phyloP scores from a whole-genome alignment of 768 basidiomycete species.

The Auricularia sp. region DNA sequence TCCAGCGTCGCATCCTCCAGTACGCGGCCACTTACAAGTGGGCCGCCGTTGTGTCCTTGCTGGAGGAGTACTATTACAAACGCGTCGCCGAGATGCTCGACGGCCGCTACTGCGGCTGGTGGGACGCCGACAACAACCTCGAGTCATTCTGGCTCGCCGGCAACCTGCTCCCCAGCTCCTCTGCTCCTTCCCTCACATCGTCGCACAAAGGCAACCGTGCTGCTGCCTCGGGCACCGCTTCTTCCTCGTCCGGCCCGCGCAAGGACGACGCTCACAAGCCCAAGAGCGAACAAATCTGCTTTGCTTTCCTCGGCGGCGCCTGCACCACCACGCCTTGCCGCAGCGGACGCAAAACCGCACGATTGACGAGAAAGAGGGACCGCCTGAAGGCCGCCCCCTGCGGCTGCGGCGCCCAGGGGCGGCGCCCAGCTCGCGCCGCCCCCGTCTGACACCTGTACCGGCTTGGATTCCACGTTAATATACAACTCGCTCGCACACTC shows the following conservation, averaged over 20 bases:
- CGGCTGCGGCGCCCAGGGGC: background rate
- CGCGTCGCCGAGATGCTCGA: constrained; percentile 4
- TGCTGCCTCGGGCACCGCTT: background rate
- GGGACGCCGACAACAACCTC: background rate
- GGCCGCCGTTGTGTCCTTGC: background rate
- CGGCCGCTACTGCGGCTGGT: constrained; percentile 2
- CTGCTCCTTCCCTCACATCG: background rate
- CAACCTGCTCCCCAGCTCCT: background rate
- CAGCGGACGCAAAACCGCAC: background rate
- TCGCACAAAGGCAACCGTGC: background rate
- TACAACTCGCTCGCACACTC: background rate
- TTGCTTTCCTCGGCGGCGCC: background rate
- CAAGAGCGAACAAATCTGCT: background rate
- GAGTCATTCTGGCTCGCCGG: background rate
- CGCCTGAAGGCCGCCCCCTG: background rate
- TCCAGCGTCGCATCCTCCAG: background rate
- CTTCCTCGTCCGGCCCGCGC: background rate
- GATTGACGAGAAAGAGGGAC: too few species aligned
- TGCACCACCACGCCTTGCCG: background rate
- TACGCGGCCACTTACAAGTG: background rate
- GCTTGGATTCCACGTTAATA: background rate
- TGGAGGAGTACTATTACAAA: background rate
- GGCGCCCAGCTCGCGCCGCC: background rate
- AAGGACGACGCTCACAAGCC: background rate
- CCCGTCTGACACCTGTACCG: background rate